Conservation (phyloP, 441 rosid species). For the Codiaeum variegatum region DNA sequence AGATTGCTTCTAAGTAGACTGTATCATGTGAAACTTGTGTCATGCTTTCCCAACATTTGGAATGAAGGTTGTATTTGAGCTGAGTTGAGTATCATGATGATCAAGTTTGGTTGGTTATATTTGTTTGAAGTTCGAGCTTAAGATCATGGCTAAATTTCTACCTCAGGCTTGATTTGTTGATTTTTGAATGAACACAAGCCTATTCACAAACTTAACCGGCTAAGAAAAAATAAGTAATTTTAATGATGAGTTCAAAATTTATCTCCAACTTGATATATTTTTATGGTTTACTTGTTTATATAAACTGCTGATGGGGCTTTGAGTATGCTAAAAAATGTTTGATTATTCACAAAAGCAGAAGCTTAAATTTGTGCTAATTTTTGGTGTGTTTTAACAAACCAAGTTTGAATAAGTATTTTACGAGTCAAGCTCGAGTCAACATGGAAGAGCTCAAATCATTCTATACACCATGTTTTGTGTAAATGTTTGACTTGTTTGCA, state of each 20-base stretch:
- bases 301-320: too few relatives aligned
- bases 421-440: not conserved
- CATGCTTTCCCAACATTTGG: not conserved
- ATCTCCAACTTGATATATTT: too few relatives aligned
- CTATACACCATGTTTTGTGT: not conserved
- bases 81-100: not conserved
- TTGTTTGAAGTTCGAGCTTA: not conserved
- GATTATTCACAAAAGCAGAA: not conserved
- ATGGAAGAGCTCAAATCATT: not conserved
- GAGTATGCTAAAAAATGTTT: not conserved
- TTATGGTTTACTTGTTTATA: too few relatives aligned
- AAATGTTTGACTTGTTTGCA: slow-evolving; percentile 22
- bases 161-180: not conserved
- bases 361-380: not conserved
- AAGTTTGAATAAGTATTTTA: not conserved
- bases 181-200: not conserved
- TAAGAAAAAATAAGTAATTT: not conserved
- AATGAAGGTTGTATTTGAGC: too few relatives aligned
- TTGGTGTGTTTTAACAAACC: not conserved
- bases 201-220: not conserved
- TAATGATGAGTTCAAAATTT: too few relatives aligned
- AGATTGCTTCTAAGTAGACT: not conserved
- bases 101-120: not conserved
- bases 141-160: not conserved
- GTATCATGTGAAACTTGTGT: not conserved